Conservation (phyloP, 2,329 filamentous ascomycete genomes). For the Trichophyton benhamiae region DNA sequence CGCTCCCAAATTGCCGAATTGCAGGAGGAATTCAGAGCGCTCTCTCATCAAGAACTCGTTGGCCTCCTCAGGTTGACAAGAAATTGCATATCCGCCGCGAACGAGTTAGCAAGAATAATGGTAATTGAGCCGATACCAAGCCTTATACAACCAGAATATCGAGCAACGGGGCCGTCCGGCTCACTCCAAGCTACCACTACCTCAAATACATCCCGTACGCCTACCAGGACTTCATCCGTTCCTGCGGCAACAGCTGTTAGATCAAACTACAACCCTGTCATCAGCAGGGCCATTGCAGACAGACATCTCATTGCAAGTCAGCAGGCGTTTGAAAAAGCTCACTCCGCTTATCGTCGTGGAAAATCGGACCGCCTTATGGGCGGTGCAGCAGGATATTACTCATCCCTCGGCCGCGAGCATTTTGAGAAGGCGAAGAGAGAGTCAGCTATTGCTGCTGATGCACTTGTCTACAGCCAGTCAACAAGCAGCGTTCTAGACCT, state of each 20-base stretch:
- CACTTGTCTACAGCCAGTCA: slow-evolving; percentile 57
- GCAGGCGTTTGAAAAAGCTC: slow-evolving; percentile 46
- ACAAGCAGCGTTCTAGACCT: slow-evolving; percentile 54
- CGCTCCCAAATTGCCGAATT: slow-evolving; percentile 43
- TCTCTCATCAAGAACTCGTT: slow-evolving; percentile 38
- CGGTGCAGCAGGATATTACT: slow-evolving; percentile 64
- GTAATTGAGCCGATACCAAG: slow-evolving; percentile 20
- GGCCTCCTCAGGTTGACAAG: slow-evolving; percentile 46
- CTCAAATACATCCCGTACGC: not conserved
- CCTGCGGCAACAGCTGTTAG: not conserved
- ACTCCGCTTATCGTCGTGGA: slow-evolving; percentile 45
- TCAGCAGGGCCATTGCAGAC: slow-evolving; percentile 29
- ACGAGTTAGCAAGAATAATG: slow-evolving; percentile 48
- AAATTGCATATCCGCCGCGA: slow-evolving; percentile 45
- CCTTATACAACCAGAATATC: not conserved
- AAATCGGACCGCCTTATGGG: slow-evolving; percentile 62
- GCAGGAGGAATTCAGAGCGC: slow-evolving; percentile 40
- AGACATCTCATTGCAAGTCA: slow-evolving; percentile 37
- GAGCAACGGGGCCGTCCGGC: not conserved
- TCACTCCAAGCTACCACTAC: not conserved
- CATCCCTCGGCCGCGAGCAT: slow-evolving; percentile 55
- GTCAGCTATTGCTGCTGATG: slow-evolving; percentile 56
- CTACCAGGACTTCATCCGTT: not conserved
- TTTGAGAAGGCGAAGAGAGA: slow-evolving; percentile 45
- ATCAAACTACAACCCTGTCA: slow-evolving; percentile 2